These are phyloP conservation scores for Clavulina sp. DNA, from an alignment of 768 basidiomycete genomes.

Conservation along the genomic window DNA sequence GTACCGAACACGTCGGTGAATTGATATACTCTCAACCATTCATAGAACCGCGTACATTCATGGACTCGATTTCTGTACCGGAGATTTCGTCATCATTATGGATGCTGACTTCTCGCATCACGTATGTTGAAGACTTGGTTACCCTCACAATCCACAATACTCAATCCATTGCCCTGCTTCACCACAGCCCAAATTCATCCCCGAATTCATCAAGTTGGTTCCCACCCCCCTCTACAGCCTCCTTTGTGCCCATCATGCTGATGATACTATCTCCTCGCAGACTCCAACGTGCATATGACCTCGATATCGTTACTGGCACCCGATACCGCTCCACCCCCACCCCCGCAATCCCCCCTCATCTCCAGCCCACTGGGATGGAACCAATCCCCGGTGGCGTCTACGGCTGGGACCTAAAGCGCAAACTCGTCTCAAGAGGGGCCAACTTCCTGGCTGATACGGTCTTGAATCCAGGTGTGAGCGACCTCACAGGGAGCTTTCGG, in stretches of 20 bases:
- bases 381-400: conserved; percentile 72
- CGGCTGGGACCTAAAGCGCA: conserved; percentile 84
- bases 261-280: conserved; percentile 23
- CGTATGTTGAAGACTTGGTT: conserved; percentile 28
- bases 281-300: conserved; percentile 66
- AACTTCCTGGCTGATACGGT: conserved; percentile 82
- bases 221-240: not conserved
- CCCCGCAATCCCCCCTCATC: conserved; percentile 30
- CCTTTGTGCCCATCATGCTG: not conserved
- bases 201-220: conserved; percentile 66
- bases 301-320: conserved; percentile 88
- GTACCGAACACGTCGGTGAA: too few relatives aligned
- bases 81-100: conserved; percentile 94
- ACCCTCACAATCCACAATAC: too few relatives aligned
- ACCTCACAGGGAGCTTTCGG: conserved; percentile 84
- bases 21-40: not conserved
- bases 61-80: conserved; percentile 73
- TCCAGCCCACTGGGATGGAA: not conserved
- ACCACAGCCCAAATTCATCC: conserved; percentile 78
- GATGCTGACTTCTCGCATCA: conserved; percentile 95
- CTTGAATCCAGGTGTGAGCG: conserved; percentile 70
- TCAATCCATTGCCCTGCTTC: not conserved
- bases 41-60: conserved; percentile 80
- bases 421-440: conserved; percentile 73
- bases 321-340: conserved; percentile 54